A percentile compares a stretch with the other conserved stretches of the same genome.
Evolutionary conservation across 2,329 filamentous ascomycete genomes (phyloP).

Genomic region (Trichophaea hybrida): DNA sequence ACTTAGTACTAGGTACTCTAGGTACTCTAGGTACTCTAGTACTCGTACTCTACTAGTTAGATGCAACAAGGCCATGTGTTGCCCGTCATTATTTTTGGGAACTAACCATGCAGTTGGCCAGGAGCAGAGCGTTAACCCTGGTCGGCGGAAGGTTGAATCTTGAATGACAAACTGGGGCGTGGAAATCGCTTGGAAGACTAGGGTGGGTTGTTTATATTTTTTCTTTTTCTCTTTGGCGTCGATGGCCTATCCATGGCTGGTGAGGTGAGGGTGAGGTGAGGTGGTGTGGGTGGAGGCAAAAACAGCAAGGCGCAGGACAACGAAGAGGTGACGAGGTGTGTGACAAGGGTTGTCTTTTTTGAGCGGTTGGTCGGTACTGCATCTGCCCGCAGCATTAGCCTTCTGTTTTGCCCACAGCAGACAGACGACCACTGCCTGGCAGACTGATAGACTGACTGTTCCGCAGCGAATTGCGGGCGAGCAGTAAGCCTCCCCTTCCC

Average conservation of each 20-base stretch:
- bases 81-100: constrained; percentile 3
- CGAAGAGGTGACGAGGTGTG: constrained; percentile 1
- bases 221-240: background rate
- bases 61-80: background rate
- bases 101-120: constrained; percentile 3
- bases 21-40: background rate
- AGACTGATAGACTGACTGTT: no score
- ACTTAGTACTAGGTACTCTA: background rate
- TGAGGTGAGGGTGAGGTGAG: background rate
- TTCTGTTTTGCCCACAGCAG: background rate
- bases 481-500: no score
- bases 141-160: background rate
- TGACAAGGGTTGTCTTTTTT: background rate
- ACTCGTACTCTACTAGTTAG: background rate
- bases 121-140: constrained; percentile 1
- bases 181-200: background rate
- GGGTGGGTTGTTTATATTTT: background rate
- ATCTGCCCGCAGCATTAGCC: background rate
- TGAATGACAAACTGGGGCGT: constrained; percentile 1
- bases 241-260: background rate
- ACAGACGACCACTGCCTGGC: no score
- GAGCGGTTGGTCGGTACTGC: background rate
- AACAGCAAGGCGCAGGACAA: constrained; percentile 4
- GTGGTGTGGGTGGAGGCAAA: constrained; percentile 1
- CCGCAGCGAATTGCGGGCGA: no score